Conservation (phyloP, 768 basidiomycete species). For the Boletus reticuloceps region DNA sequence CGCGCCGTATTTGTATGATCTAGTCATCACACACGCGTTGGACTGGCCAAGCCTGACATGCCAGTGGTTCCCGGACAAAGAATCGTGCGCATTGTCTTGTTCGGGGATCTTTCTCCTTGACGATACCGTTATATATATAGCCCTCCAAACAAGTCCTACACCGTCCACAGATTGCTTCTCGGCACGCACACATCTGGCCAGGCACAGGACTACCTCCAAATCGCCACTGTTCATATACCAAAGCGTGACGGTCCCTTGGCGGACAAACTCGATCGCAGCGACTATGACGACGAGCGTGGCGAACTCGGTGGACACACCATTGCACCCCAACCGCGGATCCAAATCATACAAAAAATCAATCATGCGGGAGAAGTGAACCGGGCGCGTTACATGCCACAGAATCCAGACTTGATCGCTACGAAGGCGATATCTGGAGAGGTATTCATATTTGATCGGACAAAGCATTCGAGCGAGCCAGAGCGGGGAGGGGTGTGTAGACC, state of each 20-base stretch:
- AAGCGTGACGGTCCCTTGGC: conserved; percentile 69
- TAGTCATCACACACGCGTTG: conserved; percentile 95
- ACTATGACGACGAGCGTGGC: conserved; percentile 91
- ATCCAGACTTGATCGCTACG: conserved; percentile 94
- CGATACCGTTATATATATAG: conserved; percentile 38
- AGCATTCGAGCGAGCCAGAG: conserved; percentile 92
- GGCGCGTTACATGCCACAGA: conserved; percentile 99
- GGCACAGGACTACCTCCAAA: conserved; percentile 92
- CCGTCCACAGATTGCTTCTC: conserved; percentile 88
- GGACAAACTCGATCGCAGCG: conserved; percentile 72
- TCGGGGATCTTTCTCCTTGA: background rate
- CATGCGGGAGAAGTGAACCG: conserved; percentile 95
- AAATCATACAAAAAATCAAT: conserved; percentile 91
- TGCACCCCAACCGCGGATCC: conserved; percentile 80
- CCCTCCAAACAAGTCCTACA: conserved; percentile 90
- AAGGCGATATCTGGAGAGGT: conserved; percentile 92
- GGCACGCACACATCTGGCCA: conserved; percentile 98
- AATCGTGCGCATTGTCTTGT: conserved; percentile 59
- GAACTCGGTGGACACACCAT: conserved; percentile 93
- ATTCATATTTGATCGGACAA: conserved; percentile 93
- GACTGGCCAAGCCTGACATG: conserved; percentile 98
- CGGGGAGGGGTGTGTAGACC: conserved; percentile 82
- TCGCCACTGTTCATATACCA: conserved; percentile 91
- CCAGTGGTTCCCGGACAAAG: conserved; percentile 98
- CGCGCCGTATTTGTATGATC: conserved; percentile 96